A percentile compares a stretch with the other conserved stretches of the same genome.
Evolutionary conservation across 2,329 filamentous ascomycete species (phyloP).

Genomic region (Cercospora berteroae): DNA sequence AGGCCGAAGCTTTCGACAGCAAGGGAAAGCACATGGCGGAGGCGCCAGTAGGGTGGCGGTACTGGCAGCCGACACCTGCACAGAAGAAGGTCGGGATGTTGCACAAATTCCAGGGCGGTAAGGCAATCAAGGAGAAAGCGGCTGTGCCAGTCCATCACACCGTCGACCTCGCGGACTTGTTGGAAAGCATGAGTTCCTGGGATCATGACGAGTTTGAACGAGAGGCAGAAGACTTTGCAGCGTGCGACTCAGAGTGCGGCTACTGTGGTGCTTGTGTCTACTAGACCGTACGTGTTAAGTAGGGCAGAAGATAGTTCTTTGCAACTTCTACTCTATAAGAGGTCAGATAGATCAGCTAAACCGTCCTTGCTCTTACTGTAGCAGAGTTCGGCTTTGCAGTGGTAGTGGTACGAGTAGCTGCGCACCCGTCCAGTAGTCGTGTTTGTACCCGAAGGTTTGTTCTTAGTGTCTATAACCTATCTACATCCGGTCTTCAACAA

Average conservation of each 20-base stretch:
- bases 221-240: not conserved
- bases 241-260: not conserved
- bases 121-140: not conserved
- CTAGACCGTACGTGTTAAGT: not conserved
- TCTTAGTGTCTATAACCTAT: not conserved
- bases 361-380: not conserved
- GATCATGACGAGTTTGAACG: not conserved
- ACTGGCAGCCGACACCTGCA: not conserved
- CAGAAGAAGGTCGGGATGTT: not conserved
- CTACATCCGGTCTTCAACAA: not conserved
- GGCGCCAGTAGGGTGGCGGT: not conserved
- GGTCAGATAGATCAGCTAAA: not conserved
- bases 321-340: not conserved
- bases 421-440: not conserved
- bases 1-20: not conserved
- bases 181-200: not conserved
- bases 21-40: not conserved
- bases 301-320: not conserved
- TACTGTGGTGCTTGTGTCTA: not conserved
- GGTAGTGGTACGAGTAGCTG: not conserved
- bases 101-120: not conserved
- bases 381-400: not conserved
- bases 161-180: not conserved
- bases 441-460: not conserved
- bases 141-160: not conserved